phyloP scores from a whole-genome alignment of 331 rosid species.

The Quercus lobata region DNA sequence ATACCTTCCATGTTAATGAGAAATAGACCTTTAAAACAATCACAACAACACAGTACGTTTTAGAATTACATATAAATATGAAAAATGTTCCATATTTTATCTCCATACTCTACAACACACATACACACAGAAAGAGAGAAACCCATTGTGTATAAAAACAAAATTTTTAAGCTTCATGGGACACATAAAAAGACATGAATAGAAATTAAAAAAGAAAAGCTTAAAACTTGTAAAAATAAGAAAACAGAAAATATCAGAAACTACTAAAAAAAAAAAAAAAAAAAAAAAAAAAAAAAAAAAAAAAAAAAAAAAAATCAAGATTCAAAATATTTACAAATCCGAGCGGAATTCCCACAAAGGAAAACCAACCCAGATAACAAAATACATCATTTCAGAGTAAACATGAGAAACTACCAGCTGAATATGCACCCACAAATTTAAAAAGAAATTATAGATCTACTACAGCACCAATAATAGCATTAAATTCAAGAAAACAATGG shows the following conservation, averaged over 20 bases:
- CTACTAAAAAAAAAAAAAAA: background rate
- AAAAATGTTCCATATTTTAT: background rate
- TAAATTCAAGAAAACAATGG: background rate
- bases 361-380: slow-evolving; percentile 19
- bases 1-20: slow-evolving; percentile 63
- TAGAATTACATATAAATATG: background rate
- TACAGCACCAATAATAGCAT: slow-evolving; percentile 8
- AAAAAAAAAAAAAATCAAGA: background rate
- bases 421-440: background rate
- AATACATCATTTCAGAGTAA: background rate
- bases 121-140: background rate
- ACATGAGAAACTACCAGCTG: background rate
- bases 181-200: background rate
- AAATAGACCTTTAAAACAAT: slow-evolving; percentile 40
- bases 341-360: background rate
- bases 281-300: background rate
- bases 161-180: background rate
- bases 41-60: slow-evolving; percentile 1
- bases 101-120: background rate
- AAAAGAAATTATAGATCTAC: slow-evolving; percentile 20
- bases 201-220: too few relatives aligned
- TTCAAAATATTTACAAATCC: background rate
- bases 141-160: background rate
- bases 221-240: too few relatives aligned
- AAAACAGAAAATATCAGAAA: too few relatives aligned